A percentile compares a stretch with the other conserved stretches of the same genome.
These are phyloP conservation scores for Blepharisma japonicum DNA, from an alignment of 73 alveolate genomes.

Conservation along the genomic window DNA sequence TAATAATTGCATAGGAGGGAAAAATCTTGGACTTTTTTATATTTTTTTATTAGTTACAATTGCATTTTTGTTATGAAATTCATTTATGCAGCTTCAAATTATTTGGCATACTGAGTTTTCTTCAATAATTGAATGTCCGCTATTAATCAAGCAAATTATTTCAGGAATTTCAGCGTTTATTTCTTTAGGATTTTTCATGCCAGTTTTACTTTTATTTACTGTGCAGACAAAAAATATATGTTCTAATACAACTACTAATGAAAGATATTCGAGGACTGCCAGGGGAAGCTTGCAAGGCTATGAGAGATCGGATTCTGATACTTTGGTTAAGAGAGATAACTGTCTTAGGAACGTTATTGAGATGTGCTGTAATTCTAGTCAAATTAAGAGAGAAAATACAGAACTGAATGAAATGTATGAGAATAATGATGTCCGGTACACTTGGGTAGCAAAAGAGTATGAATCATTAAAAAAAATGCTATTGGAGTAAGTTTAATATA, in stretches of 20 bases:
- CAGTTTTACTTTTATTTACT: conserved; percentile 27
- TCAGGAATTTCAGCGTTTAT: background rate
- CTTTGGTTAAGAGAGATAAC: background rate
- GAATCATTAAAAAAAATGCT: no score
- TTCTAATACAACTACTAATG: conserved; percentile 31
- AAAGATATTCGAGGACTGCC: conserved; percentile 34
- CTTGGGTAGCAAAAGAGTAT: no score
- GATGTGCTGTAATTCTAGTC: conserved; percentile 16
- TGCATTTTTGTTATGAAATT: background rate
- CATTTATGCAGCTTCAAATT: conserved; percentile 12
- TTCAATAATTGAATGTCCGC: background rate
- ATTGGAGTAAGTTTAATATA: no score
- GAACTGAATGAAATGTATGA: no score
- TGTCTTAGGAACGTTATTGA: background rate
- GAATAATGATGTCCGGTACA: no score
- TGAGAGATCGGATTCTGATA: conserved; percentile 25
- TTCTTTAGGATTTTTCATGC: conserved; percentile 11
- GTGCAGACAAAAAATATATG: conserved; percentile 24
- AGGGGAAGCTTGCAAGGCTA: background rate
- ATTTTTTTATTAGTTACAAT: conserved; percentile 33
- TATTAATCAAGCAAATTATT: background rate
- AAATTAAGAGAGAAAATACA: no score
- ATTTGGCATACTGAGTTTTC: background rate
- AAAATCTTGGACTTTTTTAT: conserved; percentile 58
- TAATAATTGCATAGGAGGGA: conserved; percentile 82